phyloP scores from a whole-genome alignment of 345 rosid genomes.

The Hibiscus trionum region DNA sequence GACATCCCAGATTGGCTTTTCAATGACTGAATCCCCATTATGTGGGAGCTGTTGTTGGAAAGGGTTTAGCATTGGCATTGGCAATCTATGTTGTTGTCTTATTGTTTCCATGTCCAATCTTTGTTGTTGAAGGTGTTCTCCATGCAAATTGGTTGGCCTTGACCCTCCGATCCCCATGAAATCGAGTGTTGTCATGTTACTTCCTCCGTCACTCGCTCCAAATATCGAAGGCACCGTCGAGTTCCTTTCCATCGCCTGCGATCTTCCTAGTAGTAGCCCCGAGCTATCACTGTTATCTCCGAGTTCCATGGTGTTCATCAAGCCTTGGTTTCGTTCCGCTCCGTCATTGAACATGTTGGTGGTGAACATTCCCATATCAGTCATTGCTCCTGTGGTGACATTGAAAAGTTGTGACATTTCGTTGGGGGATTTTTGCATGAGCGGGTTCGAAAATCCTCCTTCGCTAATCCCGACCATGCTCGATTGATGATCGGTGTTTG shows the following conservation, averaged over 20 bases:
- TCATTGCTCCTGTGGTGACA: slow-evolving; percentile 16
- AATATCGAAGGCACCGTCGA: slow-evolving; percentile 22
- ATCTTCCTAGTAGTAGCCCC: not conserved
- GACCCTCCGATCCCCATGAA: slow-evolving; percentile 55
- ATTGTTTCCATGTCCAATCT: slow-evolving; percentile 36
- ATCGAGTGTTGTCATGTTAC: slow-evolving; percentile 40
- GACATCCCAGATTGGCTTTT: slow-evolving; percentile 49
- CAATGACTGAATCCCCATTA: slow-evolving; percentile 34
- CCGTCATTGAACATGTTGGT: slow-evolving; percentile 29
- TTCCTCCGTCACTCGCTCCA: slow-evolving; percentile 14
- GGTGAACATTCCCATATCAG: slow-evolving; percentile 39
- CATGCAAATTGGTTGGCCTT: slow-evolving; percentile 24
- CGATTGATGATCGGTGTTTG: slow-evolving; percentile 24
- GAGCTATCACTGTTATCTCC: slow-evolving; percentile 14
- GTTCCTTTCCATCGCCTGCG: slow-evolving; percentile 14
- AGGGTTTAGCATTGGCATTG: slow-evolving; percentile 31
- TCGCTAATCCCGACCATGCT: slow-evolving; percentile 22
- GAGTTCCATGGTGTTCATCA: slow-evolving; percentile 21
- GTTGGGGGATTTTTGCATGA: slow-evolving; percentile 21
- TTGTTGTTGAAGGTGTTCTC: slow-evolving; percentile 28
- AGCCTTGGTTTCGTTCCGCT: slow-evolving; percentile 23
- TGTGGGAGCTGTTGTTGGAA: slow-evolving; percentile 42
- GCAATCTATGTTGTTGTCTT: slow-evolving; percentile 35
- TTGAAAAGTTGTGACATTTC: slow-evolving; percentile 36
- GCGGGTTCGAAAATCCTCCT: slow-evolving; percentile 23